Conservation (phyloP, 305 asterid genomes). For the Solanum aculeatissimum region DNA sequence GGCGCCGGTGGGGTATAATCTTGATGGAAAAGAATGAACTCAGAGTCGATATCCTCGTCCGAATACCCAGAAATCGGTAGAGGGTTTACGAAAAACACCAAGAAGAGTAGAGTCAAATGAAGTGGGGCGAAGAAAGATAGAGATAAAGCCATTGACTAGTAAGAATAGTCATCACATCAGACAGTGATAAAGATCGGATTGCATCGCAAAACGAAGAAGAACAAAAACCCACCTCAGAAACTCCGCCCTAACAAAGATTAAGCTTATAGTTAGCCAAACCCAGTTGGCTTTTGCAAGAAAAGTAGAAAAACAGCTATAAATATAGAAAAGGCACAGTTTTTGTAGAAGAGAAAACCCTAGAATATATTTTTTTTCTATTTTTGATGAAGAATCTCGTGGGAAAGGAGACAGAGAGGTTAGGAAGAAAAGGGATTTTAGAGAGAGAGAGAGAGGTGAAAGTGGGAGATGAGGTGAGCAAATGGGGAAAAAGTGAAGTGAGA, state of each 20-base stretch:
- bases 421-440: neutral
- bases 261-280: neutral
- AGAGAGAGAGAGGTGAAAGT: neutral
- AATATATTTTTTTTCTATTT: neutral
- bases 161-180: slow-evolving; percentile 11
- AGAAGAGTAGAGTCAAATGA: neutral
- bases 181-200: neutral
- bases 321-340: neutral
- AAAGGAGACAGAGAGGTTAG: neutral
- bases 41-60: slow-evolving; percentile 39
- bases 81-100: neutral
- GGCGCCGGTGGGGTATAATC: slow-evolving; percentile 99
- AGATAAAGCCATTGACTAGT: slow-evolving; percentile 11
- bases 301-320: neutral
- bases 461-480: neutral
- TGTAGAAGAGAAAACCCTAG: neutral
- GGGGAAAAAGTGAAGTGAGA: neutral
- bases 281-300: neutral
- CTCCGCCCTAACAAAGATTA: neutral
- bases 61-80: neutral
- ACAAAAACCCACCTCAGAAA: neutral
- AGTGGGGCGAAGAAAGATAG: neutral
- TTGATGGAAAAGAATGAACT: slow-evolving; percentile 52
- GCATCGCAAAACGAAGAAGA: neutral
- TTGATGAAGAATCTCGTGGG: neutral